Evolutionary conservation across 2,329 filamentous ascomycete genomes (phyloP).

Genomic region (Orbilia javanica): DNA sequence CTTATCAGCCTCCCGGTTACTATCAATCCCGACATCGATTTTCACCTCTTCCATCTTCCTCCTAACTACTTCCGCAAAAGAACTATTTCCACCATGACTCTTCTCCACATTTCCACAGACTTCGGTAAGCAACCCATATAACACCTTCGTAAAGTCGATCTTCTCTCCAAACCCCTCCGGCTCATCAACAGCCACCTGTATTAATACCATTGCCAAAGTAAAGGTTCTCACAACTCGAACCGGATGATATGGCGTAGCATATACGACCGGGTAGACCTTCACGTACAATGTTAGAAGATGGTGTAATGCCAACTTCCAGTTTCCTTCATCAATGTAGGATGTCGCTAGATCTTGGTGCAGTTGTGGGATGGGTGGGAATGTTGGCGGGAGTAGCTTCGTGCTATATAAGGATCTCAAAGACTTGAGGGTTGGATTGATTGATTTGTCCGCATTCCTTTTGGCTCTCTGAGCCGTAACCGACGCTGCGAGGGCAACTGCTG

Average conservation of each 20-base stretch:
- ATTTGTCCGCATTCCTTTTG: conserved; percentile 63
- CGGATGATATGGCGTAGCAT: conserved; percentile 69
- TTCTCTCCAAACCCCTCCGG: conserved; percentile 63
- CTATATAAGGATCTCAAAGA: conserved; percentile 66
- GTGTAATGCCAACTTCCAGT: conserved; percentile 68
- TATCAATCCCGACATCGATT: conserved; percentile 62
- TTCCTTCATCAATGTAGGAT: conserved; percentile 66
- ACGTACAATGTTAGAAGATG: conserved; percentile 70
- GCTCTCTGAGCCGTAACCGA: conserved; percentile 63
- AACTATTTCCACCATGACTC: conserved; percentile 67
- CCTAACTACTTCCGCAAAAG: conserved; percentile 65
- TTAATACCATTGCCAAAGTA: conserved; percentile 60
- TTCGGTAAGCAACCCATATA: conserved; percentile 66
- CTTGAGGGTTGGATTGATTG: conserved; percentile 21
- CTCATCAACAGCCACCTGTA: conserved; percentile 58
- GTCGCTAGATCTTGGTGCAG: conserved; percentile 71
- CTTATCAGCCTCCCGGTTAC: conserved; percentile 44
- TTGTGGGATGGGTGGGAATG: conserved; percentile 71
- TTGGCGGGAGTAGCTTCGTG: conserved; percentile 67
- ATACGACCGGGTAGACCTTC: conserved; percentile 69
- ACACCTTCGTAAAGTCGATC: conserved; percentile 66
- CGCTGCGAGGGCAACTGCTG: conserved; percentile 24
- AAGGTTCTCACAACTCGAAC: conserved; percentile 68
- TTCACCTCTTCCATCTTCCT: conserved; percentile 65
- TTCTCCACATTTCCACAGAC: conserved; percentile 64